Evolutionary conservation across 2,329 filamentous ascomycete genomes (phyloP), one percentile per base, ranked within the genome.

Genomic region (Polytolypa hystricis): DNA sequence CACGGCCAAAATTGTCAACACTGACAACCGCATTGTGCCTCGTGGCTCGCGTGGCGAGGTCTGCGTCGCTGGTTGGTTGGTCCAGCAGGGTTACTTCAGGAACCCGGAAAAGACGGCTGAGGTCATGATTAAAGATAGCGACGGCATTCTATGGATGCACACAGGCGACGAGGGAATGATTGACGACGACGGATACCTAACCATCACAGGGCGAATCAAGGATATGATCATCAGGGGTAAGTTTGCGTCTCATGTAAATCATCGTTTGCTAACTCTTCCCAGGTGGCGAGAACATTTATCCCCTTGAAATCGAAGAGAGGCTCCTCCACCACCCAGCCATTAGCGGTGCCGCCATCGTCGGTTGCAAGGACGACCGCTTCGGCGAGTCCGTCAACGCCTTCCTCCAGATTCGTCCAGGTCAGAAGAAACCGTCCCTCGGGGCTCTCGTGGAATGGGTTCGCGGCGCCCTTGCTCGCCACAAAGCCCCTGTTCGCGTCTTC

Each of bases 241-340:
- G 23, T 26, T 26, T n/a, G n/a, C 8, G 8, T n/a, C 23, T 8
- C 8, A 26, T 8, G 23, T 8, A n/a, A n/a, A 26, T 26, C 23
- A 26, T n/a, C n/a, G 8, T 26, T 26, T 26, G n/a, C 23, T n/a
- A n/a, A n/a, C n/a, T n/a, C n/a, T n/a, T 8, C n/a, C 50, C 7
- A 53, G 57, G 84, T 18, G 91, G 91, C 16, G 91, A 96, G 57
- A 98, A 98, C 56, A 94, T 95, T 38, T 84, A 94, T 56, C 91
- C 91, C 0, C 68, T 94, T 4, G 91, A 96, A 58, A 71, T 96
- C 3, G 91, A 98, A 58, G 86, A 93, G 54, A 87, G 78, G 47
- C 69, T 96, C 4, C 77, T 93, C 42, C 73, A 74, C 27, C 79
- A 89, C 53, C 69, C 74, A 2, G 67, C 69, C 3, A 69, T 96